These are phyloP conservation scores for Lizanozyma gosingica DNA, from an alignment of 1,139 yeast species.

Conservation along the genomic window DNA sequence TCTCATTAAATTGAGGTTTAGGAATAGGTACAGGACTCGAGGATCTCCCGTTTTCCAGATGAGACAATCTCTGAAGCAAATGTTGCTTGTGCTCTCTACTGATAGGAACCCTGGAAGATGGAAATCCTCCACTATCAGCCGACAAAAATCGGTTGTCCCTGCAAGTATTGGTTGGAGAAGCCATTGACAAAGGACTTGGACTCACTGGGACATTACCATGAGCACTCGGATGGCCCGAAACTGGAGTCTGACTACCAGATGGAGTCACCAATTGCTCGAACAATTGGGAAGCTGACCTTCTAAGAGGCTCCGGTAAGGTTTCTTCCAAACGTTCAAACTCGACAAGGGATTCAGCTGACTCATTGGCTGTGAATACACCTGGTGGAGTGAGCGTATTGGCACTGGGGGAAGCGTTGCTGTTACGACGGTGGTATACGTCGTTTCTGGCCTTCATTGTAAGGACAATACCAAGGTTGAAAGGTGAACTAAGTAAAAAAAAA, in stretches of 20 bases:
- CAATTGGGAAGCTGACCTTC: constrained; percentile 33
- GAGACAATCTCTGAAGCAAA: constrained; percentile 23
- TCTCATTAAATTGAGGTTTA: constrained; percentile 35
- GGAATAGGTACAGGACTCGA: constrained; percentile 47
- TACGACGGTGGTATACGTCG: not conserved
- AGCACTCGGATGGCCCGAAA: too few relatives aligned
- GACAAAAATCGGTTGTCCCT: constrained; percentile 10
- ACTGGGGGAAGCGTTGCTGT: not conserved
- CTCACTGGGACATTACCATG: too few relatives aligned
- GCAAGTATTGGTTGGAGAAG: constrained; percentile 3
- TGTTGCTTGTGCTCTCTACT: constrained; percentile 11
- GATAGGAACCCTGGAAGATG: constrained; percentile 10
- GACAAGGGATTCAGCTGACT: constrained; percentile 11
- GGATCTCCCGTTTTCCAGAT: constrained; percentile 28
- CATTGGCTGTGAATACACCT: not conserved
- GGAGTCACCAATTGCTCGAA: constrained; percentile 16
- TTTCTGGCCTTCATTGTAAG: not conserved
- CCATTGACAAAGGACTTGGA: constrained; percentile 2
- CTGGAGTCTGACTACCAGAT: not conserved
- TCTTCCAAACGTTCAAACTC: constrained; percentile 40
- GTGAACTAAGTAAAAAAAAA: too few relatives aligned
- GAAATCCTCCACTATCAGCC: constrained; percentile 12
- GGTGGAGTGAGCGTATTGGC: not conserved
- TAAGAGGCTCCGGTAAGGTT: constrained; percentile 35
- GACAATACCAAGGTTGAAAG: too few relatives aligned